These are phyloP conservation scores for Candida michaelii DNA, from an alignment of 805 yeast genomes.

Conservation along the genomic window DNA sequence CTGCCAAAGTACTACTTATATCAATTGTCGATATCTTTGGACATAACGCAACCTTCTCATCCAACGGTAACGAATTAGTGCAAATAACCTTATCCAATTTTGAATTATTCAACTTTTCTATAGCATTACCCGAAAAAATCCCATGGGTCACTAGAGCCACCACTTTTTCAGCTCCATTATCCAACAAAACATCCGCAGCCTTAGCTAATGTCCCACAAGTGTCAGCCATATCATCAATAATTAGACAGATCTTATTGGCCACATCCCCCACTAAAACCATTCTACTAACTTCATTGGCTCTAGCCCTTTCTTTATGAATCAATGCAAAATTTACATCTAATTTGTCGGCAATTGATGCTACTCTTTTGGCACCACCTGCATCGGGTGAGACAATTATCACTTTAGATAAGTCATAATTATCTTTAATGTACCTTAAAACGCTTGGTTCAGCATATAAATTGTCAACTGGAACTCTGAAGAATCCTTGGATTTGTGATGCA, in stretches of 20 bases:
- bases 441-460: slow-evolving; percentile 83
- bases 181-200: slow-evolving; percentile 73
- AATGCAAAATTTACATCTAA: slow-evolving; percentile 79
- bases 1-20: slow-evolving; percentile 73
- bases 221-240: slow-evolving; percentile 89
- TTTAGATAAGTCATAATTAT: slow-evolving; percentile 54
- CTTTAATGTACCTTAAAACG: slow-evolving; percentile 72
- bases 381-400: slow-evolving; percentile 84
- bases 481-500: slow-evolving; percentile 88
- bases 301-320: slow-evolving; percentile 80
- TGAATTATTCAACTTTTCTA: slow-evolving; percentile 66
- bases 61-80: slow-evolving; percentile 79
- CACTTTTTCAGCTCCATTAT: slow-evolving; percentile 67
- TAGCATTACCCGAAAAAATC: slow-evolving; percentile 71
- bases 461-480: slow-evolving; percentile 80
- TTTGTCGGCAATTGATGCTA: slow-evolving; percentile 80
- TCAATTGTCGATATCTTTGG: slow-evolving; percentile 69
- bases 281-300: slow-evolving; percentile 79
- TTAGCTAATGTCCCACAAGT: slow-evolving; percentile 85
- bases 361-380: slow-evolving; percentile 90
- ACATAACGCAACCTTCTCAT: slow-evolving; percentile 56
- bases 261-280: slow-evolving; percentile 90
- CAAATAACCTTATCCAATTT: slow-evolving; percentile 70
- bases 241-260: slow-evolving; percentile 67
- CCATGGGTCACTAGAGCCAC: slow-evolving; percentile 86